These are phyloP conservation scores for Solanum pennellii DNA, from an alignment of 257 asterid genomes.

Conservation along the genomic window DNA sequence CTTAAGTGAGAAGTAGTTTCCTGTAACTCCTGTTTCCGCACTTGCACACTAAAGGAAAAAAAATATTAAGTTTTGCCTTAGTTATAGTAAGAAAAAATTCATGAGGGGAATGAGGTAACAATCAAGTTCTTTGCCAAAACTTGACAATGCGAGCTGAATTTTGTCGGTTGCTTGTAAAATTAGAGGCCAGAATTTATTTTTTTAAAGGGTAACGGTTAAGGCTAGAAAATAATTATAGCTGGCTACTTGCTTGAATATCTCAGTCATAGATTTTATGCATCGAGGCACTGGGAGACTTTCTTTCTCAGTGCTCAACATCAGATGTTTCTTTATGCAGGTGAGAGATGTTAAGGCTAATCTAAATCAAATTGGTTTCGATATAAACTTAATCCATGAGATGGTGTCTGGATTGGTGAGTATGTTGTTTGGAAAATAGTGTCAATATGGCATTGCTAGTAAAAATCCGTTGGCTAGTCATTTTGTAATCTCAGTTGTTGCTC, in stretches of 20 bases:
- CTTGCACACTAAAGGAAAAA: neutral
- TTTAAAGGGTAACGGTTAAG: neutral
- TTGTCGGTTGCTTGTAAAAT: neutral
- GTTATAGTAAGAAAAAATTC: neutral
- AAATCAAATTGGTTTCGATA: conserved; percentile 59
- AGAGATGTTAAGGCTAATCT: conserved; percentile 49
- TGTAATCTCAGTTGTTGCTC: conserved; percentile 4
- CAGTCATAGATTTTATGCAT: neutral
- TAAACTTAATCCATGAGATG: conserved; percentile 55
- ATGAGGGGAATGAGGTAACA: neutral
- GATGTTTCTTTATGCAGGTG: conserved; percentile 36
- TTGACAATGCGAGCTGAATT: neutral
- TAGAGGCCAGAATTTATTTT: neutral
- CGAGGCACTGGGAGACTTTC: neutral
- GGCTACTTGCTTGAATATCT: neutral
- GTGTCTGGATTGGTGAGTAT: conserved; percentile 60
- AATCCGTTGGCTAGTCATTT: neutral
- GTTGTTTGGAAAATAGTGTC: neutral
- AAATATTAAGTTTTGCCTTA: neutral
- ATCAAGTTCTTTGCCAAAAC: neutral
- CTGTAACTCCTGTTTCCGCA: neutral
- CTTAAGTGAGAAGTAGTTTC: neutral
- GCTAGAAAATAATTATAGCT: neutral
- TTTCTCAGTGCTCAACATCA: neutral
- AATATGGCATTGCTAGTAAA: neutral